Percentiles rank a stretch among this genome's conserved stretches.
These are phyloP conservation scores for Chytriomyces hyalinus DNA, from an alignment of 192 early-diverging fungal genomes.

Conservation along the genomic window DNA sequence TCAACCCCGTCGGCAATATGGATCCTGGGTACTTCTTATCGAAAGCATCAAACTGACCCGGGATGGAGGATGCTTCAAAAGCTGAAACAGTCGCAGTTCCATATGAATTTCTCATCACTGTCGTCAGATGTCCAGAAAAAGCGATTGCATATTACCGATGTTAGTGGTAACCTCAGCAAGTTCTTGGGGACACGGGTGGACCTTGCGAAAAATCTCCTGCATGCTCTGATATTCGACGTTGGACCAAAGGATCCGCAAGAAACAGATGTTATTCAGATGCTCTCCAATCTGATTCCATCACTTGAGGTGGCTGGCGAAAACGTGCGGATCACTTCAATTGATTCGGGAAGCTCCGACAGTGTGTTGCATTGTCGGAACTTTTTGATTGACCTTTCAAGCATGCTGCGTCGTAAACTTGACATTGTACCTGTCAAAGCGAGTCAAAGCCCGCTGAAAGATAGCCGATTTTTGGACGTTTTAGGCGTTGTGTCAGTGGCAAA, in stretches of 20 bases:
- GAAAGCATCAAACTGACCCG: conserved; percentile 67
- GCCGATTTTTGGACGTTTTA: conserved; percentile 14
- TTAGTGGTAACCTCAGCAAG: conserved; percentile 9
- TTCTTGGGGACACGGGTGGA: conserved; percentile 43
- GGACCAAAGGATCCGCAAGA: neutral
- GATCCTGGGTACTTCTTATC: conserved; percentile 56
- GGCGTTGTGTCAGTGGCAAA: conserved; percentile 12
- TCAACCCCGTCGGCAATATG: conserved; percentile 68
- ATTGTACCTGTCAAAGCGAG: neutral
- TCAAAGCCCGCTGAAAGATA: neutral
- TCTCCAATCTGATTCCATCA: conserved; percentile 5
- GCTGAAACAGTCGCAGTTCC: conserved; percentile 55
- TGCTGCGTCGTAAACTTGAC: neutral
- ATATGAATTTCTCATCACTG: too few species aligned
- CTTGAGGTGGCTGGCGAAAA: neutral
- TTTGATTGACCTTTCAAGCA: conserved; percentile 16
- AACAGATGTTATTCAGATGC: neutral
- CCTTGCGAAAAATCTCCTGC: conserved; percentile 29
- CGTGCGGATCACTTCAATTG: conserved; percentile 36
- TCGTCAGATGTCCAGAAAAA: neutral
- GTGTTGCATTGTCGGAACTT: conserved; percentile 37
- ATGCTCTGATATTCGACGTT: conserved; percentile 33
- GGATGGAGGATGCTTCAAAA: conserved; percentile 78
- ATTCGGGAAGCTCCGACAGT: conserved; percentile 40
- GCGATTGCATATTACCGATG: neutral